Evolutionary conservation across 768 basidiomycete species (phyloP).

Genomic region (Pholiota conissans): DNA sequence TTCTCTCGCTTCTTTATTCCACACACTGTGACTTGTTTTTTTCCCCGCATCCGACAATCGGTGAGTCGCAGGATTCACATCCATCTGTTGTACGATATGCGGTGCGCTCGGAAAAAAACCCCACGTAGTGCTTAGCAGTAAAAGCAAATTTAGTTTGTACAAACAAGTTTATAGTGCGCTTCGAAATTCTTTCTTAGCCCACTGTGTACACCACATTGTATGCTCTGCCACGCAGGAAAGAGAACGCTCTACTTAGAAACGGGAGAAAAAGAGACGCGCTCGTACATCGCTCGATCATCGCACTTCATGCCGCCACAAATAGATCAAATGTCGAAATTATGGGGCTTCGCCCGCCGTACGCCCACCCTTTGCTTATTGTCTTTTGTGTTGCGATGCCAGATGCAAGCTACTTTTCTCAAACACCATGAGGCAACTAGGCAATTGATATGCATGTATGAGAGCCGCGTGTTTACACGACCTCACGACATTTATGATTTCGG

Average conservation of each 20-base stretch:
- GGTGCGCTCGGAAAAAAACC: background rate
- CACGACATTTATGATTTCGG: background rate
- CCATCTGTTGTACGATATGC: background rate
- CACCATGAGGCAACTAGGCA: background rate
- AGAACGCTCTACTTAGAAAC: too few species aligned
- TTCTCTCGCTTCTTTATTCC: slow-evolving; percentile 10
- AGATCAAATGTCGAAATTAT: background rate
- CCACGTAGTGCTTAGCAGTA: slow-evolving; percentile 9
- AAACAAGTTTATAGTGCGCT: slow-evolving; percentile 11
- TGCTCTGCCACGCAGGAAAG: background rate
- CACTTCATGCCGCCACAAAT: background rate
- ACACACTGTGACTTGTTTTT: slow-evolving; percentile 4
- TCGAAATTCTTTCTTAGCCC: slow-evolving; percentile 8
- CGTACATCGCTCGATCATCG: background rate
- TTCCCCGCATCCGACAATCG: background rate
- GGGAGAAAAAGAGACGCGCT: background rate
- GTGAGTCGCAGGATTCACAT: background rate
- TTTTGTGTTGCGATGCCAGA: background rate
- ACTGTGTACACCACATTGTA: background rate
- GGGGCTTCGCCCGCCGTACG: background rate
- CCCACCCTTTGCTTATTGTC: background rate
- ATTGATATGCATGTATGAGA: background rate
- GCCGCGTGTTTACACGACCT: background rate
- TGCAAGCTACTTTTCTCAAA: background rate
- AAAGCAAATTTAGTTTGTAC: slow-evolving; percentile 15